Evolutionary conservation across 805 yeast species (phyloP).

Genomic region (Starmerella apicola): DNA sequence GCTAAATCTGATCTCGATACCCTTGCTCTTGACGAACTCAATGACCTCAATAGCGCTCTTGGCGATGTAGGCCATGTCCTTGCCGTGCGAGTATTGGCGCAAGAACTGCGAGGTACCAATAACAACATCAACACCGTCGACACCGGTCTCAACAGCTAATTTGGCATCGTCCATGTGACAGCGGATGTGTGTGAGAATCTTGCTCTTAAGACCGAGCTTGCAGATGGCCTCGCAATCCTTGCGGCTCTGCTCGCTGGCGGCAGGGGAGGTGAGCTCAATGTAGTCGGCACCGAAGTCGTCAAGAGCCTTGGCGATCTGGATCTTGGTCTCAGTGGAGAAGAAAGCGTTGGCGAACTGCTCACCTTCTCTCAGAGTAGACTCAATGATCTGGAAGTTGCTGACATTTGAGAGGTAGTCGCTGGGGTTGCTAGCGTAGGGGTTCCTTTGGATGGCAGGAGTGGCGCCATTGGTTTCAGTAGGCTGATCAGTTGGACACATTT

Average conservation of each 20-base stretch:
- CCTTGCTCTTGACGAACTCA: conserved; percentile 92
- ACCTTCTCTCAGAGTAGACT: conserved; percentile 94
- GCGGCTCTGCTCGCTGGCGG: conserved; percentile 89
- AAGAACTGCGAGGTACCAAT: conserved; percentile 94
- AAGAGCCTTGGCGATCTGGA: conserved; percentile 90
- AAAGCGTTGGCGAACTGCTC: conserved; percentile 98
- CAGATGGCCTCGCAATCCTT: conserved; percentile 95
- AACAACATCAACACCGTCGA: conserved; percentile 97
- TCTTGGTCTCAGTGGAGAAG: conserved; percentile 85
- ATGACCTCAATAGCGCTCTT: conserved; percentile 92
- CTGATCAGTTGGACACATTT: not conserved
- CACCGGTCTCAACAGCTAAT: conserved; percentile 96
- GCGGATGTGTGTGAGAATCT: conserved; percentile 90
- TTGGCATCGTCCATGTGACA: conserved; percentile 99
- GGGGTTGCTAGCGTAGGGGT: conserved; percentile 95
- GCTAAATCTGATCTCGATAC: conserved; percentile 91
- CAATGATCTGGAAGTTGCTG: conserved; percentile 76
- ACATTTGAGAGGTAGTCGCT: conserved; percentile 86
- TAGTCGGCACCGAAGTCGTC: conserved; percentile 98
- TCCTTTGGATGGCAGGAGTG: conserved; percentile 24
- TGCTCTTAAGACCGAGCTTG: conserved; percentile 89
- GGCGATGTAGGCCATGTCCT: conserved; percentile 96
- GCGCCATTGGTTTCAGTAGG: conserved; percentile 20
- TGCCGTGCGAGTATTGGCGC: conserved; percentile 92
- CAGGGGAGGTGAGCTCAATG: conserved; percentile 94